phyloP scores from a whole-genome alignment of 257 asterid species.

The Oldenlandia corymbosa region DNA sequence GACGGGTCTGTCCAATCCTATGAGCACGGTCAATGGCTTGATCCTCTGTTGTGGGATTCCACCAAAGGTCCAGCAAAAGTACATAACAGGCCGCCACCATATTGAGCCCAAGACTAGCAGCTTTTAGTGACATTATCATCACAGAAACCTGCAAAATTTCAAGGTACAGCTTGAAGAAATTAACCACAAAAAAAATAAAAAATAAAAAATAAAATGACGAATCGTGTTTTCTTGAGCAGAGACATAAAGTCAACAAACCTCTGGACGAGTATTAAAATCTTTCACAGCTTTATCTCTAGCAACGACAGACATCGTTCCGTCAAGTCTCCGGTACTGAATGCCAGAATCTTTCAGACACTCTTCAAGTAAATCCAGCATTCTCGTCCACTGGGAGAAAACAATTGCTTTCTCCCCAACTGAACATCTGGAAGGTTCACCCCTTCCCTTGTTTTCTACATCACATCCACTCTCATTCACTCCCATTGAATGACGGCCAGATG shows the following conservation, averaged over 20 bases:
- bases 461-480: conserved; percentile 8
- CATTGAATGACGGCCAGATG: conserved; percentile 18
- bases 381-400: conserved; percentile 98
- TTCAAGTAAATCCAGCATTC: conserved; percentile 97
- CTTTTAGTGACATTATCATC: conserved; percentile 93
- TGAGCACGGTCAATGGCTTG: conserved; percentile 98
- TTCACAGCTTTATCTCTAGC: conserved; percentile 95
- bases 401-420: conserved; percentile 74
- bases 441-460: conserved; percentile 18
- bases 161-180: no score
- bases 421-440: conserved; percentile 18
- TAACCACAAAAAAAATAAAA: conserved; percentile 1
- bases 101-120: conserved; percentile 97
- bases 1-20: conserved; percentile 93
- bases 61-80: conserved; percentile 93
- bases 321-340: conserved; percentile 87
- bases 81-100: conserved; percentile 97
- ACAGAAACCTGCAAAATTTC: conserved; percentile 63
- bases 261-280: conserved; percentile 82
- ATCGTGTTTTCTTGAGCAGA: conserved; percentile 11
- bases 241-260: conserved; percentile 46
- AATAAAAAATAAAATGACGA: not conserved
- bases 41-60: conserved; percentile 99
- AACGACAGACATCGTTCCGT: conserved; percentile 84
- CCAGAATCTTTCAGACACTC: conserved; percentile 52